Evolutionary conservation across 805 yeast genomes (phyloP).

Genomic region (Metschnikowia borealis): DNA sequence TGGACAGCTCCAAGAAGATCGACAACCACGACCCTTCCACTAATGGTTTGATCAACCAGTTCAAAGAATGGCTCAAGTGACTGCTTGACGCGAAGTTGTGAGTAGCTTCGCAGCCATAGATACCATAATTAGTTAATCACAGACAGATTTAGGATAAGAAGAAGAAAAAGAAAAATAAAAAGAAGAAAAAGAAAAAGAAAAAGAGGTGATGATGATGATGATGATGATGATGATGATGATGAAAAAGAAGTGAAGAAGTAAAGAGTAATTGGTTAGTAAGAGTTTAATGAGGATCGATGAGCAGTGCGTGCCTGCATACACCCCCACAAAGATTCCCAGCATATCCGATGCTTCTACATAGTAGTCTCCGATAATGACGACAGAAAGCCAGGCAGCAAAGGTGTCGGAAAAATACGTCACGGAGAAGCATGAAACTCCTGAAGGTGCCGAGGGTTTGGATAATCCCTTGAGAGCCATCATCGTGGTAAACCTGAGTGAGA

Average conservation of each 20-base stretch:
- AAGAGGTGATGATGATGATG: too few species aligned
- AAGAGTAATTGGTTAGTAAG: too few species aligned
- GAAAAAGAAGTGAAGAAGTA: too few species aligned
- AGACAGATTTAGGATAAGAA: neutral
- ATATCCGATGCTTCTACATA: neutral
- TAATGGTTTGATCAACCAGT: constrained; percentile 88
- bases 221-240: too few species aligned
- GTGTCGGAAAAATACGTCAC: neutral
- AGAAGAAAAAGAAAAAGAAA: too few species aligned
- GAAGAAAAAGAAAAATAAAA: neutral
- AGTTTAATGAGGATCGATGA: neutral
- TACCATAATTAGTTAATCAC: too few species aligned
- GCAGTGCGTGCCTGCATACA: constrained; percentile 1
- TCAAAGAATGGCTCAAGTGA: constrained; percentile 70
- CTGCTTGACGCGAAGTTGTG: constrained; percentile 7
- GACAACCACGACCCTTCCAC: constrained; percentile 85
- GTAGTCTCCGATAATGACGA: neutral
- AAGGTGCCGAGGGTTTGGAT: constrained; percentile 34
- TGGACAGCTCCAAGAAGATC: constrained; percentile 56
- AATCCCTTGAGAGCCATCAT: constrained; percentile 45
- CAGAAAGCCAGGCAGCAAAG: neutral
- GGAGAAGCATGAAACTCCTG: constrained; percentile 2
- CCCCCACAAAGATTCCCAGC: neutral
- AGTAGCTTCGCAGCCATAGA: neutral
- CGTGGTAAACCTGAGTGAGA: constrained; percentile 34